A percentile compares a stretch with the other conserved stretches of the same genome.
These are phyloP conservation scores for Flueggea neowawraea DNA, from an alignment of 441 rosid genomes.

Conservation along the genomic window DNA sequence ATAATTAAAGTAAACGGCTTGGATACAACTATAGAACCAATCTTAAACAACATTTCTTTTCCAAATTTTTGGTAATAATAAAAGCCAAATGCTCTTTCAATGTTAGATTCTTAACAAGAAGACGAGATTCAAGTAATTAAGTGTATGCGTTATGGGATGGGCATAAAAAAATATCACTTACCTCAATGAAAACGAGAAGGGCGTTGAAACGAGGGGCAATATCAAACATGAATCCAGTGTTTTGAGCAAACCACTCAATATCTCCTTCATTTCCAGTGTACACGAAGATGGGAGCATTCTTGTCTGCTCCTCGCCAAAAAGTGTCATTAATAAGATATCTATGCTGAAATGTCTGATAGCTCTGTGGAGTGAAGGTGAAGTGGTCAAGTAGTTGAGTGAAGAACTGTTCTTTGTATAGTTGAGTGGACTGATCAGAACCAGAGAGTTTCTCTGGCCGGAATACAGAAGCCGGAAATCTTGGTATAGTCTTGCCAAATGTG, in stretches of 20 bases:
- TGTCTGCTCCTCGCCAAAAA: conserved; percentile 43
- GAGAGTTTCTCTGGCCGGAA: conserved; percentile 25
- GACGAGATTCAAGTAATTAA: no score
- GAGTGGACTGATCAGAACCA: conserved; percentile 4
- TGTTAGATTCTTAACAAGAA: neutral
- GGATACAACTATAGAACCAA: no score
- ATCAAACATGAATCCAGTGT: conserved; percentile 59
- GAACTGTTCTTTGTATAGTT: conserved; percentile 31
- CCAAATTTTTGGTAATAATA: no score
- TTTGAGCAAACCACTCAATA: conserved; percentile 62
- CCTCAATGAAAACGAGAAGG: conserved; percentile 68
- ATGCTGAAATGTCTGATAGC: conserved; percentile 56
- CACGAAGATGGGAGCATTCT: conserved; percentile 53
- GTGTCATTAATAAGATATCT: conserved; percentile 47
- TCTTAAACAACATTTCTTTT: no score
- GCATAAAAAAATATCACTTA: conserved; percentile 1
- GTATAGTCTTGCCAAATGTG: conserved; percentile 18
- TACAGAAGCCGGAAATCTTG: conserved; percentile 36
- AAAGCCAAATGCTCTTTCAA: neutral
- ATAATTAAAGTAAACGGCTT: no score
- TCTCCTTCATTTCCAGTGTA: conserved; percentile 66
- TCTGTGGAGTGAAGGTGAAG: conserved; percentile 48
- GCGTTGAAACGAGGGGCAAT: conserved; percentile 52
- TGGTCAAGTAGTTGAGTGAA: conserved; percentile 62
- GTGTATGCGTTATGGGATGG: no score